Base-by-base conservation (phyloP, 164 flowering plant species). In the Vitis amurensis region DNA sequence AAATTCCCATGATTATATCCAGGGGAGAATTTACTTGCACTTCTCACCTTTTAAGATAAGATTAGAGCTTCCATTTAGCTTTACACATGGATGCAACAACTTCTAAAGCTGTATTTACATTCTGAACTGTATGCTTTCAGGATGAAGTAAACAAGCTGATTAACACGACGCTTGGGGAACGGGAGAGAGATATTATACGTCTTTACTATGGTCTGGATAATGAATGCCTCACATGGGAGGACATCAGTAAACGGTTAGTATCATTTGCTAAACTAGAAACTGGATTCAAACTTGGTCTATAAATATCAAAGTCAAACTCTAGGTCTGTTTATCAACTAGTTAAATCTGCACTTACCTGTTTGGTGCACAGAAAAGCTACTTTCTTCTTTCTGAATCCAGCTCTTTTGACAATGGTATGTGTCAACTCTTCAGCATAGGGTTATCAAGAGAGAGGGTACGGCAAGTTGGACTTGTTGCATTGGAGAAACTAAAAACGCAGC, bases 211-310 rank as follows among this genome's bases (percentile, higher is more conserved):
- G 99, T 57, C 79, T 95, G 72, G 95, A 87, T 71, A 77, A 83
- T 19, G 95, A 91, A 72, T 84, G 87, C 65, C 97, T 90, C 50
- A 89, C 98, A 48, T 95, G 99, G 99, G 98, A 95, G 79, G 99
- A 95, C 55, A 95, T 93, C 23, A 90, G 99, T 59, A 91, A 82
- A 81, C 83, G 91, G 99, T 95, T 31, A 80, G 93, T 71, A 37
- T 37, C 44, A 37, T 37, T 37, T 37, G 44, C 48, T 59, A 66
- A 47, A 67, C 31, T n/a, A 53, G 63, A 63, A 37, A 37, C 27
- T 23, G 27, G 27, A 2, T 23, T 23, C 27, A 23, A 23, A 23
- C 27, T 23, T 23, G 27, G 27, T 23, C 27, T 23, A 23, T 23
- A 23, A 23, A 23, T 23, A 23, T 23, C 27, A 1, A 23, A 23